Conservation (phyloP, 2,329 filamentous ascomycete genomes). For the Pseudogymnoascus sp. region DNA sequence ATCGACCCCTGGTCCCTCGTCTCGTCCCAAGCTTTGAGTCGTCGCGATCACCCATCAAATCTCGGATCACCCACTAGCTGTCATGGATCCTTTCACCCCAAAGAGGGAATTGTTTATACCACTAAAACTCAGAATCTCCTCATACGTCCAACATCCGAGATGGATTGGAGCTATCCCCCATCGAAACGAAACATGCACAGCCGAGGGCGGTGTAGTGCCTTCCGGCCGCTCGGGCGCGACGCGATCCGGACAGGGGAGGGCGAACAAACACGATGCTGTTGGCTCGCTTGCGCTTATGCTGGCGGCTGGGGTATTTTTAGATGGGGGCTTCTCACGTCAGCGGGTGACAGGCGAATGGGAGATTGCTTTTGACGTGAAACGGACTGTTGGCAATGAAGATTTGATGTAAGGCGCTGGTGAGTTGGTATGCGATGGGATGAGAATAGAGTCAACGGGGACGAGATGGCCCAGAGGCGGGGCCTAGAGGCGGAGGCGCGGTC, state of each 20-base stretch:
- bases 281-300: constrained; percentile 3
- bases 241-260: background rate
- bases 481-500: background rate
- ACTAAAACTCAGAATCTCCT: background rate
- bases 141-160: background rate
- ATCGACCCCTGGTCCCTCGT: background rate
- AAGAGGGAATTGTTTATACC: background rate
- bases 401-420: background rate
- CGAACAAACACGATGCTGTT: background rate
- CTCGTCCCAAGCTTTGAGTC: background rate
- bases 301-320: constrained; percentile 1
- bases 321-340: background rate
- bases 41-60: background rate
- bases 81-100: background rate
- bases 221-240: background rate
- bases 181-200: constrained; percentile 3
- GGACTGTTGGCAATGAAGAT: background rate
- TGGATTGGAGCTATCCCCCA: background rate
- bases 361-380: background rate
- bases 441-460: background rate
- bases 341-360: background rate
- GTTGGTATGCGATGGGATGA: background rate
- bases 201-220: background rate
- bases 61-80: too few relatives aligned
- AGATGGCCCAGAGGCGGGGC: background rate